Evolutionary conservation across 345 rosid genomes (phyloP), one percentile per base, ranked within the genome.

Genomic region (Dovyalis caffra): DNA sequence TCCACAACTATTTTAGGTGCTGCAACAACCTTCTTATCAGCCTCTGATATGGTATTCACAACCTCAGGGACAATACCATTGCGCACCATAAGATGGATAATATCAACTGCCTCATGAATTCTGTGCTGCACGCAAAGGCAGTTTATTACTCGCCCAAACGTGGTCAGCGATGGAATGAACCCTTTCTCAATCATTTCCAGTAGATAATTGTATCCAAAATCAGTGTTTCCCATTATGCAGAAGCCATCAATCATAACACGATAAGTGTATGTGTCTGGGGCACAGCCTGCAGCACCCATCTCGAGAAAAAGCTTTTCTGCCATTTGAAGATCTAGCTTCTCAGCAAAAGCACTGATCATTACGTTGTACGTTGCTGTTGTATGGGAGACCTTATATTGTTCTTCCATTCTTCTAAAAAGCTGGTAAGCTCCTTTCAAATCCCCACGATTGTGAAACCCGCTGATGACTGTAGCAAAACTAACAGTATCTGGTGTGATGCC

Each of bases 1-100:
- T 95, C 99, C 81, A 93, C 87, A 57, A 91, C 83, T 76, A 92
- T 91, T 90, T 95, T 93, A 32, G 97, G 99, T 57, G 99, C 93
- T 23, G 95, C 98, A 69, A 89, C 85, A 68, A 80, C 90, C 85
- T 70, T 92, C 78, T 92, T 95, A 71, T 89, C 89, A 69, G 90
- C 83, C 69, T 92, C 96, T 70, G 87, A 91, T 76, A 93, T 93
- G 15, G 86, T 83, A 78, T 83, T 80, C 78, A 90, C 98, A 72
- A 74, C 87, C 77, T 87, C 97, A 35, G 97, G 99, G 43, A 95
- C 94, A 33, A 95, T 67, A 10, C 86, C 94, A 74, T 78, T 83
- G 61, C 72, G 78, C 78, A 89, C 98, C 99, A 91, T 92, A 21
- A 76, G 84, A 80, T 82, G 88, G 77, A 95, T 71, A 67, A 95